Base-by-base conservation (phyloP, 2,329 filamentous ascomycete genomes). In the Trichoderma sp. region DNA sequence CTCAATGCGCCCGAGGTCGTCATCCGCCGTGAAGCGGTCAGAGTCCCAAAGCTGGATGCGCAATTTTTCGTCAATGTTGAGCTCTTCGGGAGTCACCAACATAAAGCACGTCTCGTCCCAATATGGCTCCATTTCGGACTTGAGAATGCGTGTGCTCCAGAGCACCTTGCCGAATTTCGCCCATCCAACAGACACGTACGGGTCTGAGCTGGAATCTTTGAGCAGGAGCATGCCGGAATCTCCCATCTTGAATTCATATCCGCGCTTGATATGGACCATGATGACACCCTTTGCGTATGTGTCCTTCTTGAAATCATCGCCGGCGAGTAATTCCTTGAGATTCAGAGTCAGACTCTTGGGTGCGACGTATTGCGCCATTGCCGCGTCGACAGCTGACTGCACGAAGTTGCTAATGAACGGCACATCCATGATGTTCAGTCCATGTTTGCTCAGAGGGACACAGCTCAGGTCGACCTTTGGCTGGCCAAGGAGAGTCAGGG, bases 301-400 rank as follows among this genome's bases (percentile, higher is more conserved):
- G 67, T 92, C 89, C 72, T 91, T 91, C 75, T 92, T 92, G 78
- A 90, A 92, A 70, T 92, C 90, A 65, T 91, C 89, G 4, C 90
- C 90, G 7, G 90, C 83, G 14, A 93, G 82, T 87, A 92, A 92
- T 66, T 91, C 88, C 73, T 91, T 90, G 41, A 93, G 78, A 72
- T 92, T 87, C 6, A 92, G 78, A 0, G 90, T 91, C 60, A 92
- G 76, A 63, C 87, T 90, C 77, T 91, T 91, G 0, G 90, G 90
- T 0, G 90, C 90, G 1, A 92, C 90, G 68, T 92, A 92, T 72
- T 91, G 86, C 0, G 89, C 87, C 72, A 91, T 81, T 0, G 90
- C 89, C 1, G 90, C 89, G 69, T 91, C 88, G 58, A 92, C 87
- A 1, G 89, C 85, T 0, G 86, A 89, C 70, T 92, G 89, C 2